Percentiles rank a stretch among this genome's conserved stretches.
Evolutionary conservation across 1,284 basidiomycete species (phyloP).

Genomic region (Ganoderma multipileum): DNA sequence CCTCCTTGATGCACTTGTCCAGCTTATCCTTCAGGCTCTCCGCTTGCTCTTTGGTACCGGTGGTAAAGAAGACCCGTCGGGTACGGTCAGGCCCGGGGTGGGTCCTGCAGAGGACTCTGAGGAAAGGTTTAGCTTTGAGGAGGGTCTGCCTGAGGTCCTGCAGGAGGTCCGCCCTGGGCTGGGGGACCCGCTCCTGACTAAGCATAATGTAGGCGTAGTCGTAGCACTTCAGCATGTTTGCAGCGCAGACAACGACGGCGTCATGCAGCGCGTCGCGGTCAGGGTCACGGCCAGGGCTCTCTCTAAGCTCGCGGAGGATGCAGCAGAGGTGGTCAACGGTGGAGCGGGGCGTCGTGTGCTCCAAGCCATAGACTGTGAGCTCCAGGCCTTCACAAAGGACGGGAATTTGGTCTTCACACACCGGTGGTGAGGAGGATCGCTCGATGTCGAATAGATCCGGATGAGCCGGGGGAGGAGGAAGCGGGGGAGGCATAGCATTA

Average conservation of each 20-base stretch:
- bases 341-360: not conserved
- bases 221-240: too few relatives aligned
- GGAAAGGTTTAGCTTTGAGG: not conserved
- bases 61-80: too few relatives aligned
- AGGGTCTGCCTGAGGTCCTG: not conserved
- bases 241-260: too few relatives aligned
- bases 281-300: not conserved
- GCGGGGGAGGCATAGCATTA: too few relatives aligned
- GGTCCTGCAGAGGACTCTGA: not conserved
- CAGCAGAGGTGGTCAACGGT: not conserved
- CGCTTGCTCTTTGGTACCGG: too few relatives aligned
- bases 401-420: not conserved
- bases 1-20: not conserved
- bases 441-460: not conserved
- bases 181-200: not conserved
- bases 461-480: too few relatives aligned
- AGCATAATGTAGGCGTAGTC: not conserved
- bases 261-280: too few relatives aligned
- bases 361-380: not conserved
- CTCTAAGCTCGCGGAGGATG: not conserved
- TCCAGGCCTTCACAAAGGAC: not conserved
- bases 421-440: not conserved
- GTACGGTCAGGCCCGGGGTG: not conserved
- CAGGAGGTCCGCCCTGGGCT: not conserved
- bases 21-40: not conserved